Evolutionary conservation across 345 rosid genomes (phyloP).

Genomic region (Aquilaria yunnanensis): DNA sequence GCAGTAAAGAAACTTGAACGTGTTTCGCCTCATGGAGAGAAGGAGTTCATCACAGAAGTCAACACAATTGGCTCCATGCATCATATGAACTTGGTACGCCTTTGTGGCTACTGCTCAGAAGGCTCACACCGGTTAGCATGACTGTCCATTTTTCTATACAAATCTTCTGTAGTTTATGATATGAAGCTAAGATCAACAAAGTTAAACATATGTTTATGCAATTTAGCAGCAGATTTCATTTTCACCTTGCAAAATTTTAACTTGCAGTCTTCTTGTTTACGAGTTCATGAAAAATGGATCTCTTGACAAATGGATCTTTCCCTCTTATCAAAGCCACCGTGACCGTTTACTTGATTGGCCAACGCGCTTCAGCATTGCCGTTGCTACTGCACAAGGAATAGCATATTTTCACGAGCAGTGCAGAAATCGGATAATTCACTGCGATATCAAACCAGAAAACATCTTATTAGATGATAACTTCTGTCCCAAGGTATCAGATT

Average conservation of each 20-base stretch:
- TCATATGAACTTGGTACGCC: conserved; percentile 72
- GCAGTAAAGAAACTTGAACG: conserved; percentile 73
- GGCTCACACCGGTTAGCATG: conserved; percentile 53
- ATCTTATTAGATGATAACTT: conserved; percentile 51
- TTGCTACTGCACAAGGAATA: conserved; percentile 65
- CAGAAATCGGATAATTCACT: conserved; percentile 56
- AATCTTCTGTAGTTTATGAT: not conserved
- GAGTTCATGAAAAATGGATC: conserved; percentile 77
- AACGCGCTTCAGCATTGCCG: conserved; percentile 49
- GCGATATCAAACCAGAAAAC: conserved; percentile 74
- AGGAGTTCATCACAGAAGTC: conserved; percentile 74
- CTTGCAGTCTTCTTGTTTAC: conserved; percentile 60
- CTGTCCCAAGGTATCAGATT: conserved; percentile 68
- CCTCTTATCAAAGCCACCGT: conserved; percentile 13
- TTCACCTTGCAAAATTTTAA: conserved; percentile 1
- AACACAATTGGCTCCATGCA: conserved; percentile 85
- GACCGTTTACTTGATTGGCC: conserved; percentile 49
- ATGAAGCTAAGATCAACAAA: not conserved
- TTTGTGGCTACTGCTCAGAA: conserved; percentile 74
- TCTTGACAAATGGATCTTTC: conserved; percentile 71
- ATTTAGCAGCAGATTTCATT: not conserved
- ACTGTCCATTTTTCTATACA: not conserved
- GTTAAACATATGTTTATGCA: not conserved
- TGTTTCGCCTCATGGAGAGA: conserved; percentile 65
- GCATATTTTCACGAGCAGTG: conserved; percentile 80